A percentile compares a stretch with the other conserved stretches of the same genome.
Conservation (phyloP, 148 eudicot species). For the Rhododendron molle region DNA sequence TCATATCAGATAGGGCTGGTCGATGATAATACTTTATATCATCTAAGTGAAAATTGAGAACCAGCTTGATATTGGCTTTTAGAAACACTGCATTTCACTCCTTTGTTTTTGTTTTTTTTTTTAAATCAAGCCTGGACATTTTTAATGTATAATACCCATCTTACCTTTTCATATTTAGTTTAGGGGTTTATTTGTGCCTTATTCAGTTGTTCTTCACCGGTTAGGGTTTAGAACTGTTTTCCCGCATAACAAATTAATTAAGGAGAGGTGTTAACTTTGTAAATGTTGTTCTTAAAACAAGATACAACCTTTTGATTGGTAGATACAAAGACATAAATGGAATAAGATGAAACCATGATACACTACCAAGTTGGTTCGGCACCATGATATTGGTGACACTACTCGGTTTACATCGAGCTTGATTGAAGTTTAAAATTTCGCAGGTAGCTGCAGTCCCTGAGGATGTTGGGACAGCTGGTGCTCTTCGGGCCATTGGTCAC, state of each 20-base stretch:
- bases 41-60: neutral
- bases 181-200: neutral
- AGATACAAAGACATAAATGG: too few relatives aligned
- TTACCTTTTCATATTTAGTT: neutral
- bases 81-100: neutral
- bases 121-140: neutral
- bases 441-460: slow-evolving; percentile 92
- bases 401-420: neutral
- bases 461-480: slow-evolving; percentile 95
- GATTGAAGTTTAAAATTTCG: slow-evolving; percentile 8
- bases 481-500: slow-evolving; percentile 77
- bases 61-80: neutral
- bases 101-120: neutral
- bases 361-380: too few relatives aligned
- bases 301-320: too few relatives aligned
- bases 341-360: too few relatives aligned
- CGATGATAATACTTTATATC: neutral
- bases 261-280: neutral
- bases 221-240: neutral
- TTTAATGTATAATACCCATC: neutral
- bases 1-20: neutral
- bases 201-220: neutral
- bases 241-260: neutral
- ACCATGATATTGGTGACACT: too few relatives aligned
- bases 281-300: too few relatives aligned